Conservation (phyloP, 345 rosid species). For the Brassica rapa region DNA sequence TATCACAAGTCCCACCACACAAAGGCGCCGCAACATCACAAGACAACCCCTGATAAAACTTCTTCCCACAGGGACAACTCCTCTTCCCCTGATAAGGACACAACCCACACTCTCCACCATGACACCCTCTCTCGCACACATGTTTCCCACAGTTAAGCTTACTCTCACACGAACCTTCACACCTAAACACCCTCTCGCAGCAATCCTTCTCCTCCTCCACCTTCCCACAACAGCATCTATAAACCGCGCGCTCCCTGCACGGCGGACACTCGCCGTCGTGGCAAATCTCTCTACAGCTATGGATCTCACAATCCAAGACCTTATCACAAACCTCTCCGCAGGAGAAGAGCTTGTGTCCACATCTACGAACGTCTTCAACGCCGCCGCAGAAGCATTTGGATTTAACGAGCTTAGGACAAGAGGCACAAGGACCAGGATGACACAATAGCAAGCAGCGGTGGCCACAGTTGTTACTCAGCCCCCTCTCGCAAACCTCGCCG, state of each 20-base stretch:
- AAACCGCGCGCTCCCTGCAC: constrained; percentile 59
- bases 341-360: constrained; percentile 68
- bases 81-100: constrained; percentile 85
- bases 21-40: constrained; percentile 71
- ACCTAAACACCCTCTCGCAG: constrained; percentile 67
- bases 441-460: constrained; percentile 77
- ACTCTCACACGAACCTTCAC: constrained; percentile 65
- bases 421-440: constrained; percentile 91
- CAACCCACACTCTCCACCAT: constrained; percentile 68
- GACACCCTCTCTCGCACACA: constrained; percentile 78
- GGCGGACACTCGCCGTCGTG: constrained; percentile 77
- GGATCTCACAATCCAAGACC: constrained; percentile 58
- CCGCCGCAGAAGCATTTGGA: constrained; percentile 66
- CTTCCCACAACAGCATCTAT: constrained; percentile 62
- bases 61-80: constrained; percentile 89
- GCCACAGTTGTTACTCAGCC: constrained; percentile 66
- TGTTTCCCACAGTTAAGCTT: constrained; percentile 69
- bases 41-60: constrained; percentile 66
- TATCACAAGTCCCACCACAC: constrained; percentile 87
- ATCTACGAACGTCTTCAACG: constrained; percentile 65
- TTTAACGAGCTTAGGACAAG: constrained; percentile 76
- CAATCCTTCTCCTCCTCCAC: constrained; percentile 70
- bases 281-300: constrained; percentile 60
- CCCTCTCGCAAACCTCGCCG: constrained; percentile 72
- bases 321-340: constrained; percentile 55